These are phyloP conservation scores for Quercus agrifolia DNA, from an alignment of 306 rosid genomes.

Conservation along the genomic window DNA sequence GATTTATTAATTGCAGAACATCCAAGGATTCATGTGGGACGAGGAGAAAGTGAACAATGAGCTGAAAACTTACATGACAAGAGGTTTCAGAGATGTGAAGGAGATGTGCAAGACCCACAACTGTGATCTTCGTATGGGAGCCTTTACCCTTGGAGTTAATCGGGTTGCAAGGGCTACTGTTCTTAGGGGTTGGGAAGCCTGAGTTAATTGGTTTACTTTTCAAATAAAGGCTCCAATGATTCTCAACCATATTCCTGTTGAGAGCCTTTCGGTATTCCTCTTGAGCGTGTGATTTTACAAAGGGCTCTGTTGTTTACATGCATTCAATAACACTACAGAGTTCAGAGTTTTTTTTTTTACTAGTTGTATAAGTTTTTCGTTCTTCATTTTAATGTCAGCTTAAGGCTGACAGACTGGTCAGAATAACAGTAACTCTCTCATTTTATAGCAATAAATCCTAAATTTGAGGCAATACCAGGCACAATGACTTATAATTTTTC, in stretches of 20 bases:
- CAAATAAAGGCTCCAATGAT: not conserved
- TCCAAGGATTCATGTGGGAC: slow-evolving; percentile 97
- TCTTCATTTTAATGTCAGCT: not conserved
- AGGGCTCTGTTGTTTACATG: not conserved
- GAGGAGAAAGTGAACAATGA: slow-evolving; percentile 83
- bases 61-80: slow-evolving; percentile 67
- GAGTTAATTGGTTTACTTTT: slow-evolving; percentile 8
- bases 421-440: too few relatives aligned
- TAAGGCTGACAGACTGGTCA: not conserved
- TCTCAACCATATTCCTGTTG: not conserved
- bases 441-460: too few relatives aligned
- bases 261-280: not conserved
- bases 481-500: too few relatives aligned
- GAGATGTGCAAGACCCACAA: slow-evolving; percentile 76
- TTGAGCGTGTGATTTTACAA: not conserved
- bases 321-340: not conserved
- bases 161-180: slow-evolving; percentile 88
- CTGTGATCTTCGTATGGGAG: slow-evolving; percentile 94
- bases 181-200: slow-evolving; percentile 97
- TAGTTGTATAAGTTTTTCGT: not conserved
- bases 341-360: not conserved
- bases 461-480: too few relatives aligned
- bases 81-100: slow-evolving; percentile 81
- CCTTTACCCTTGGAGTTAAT: slow-evolving; percentile 77
- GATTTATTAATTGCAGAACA: slow-evolving; percentile 53